Evolutionary conservation across 108 stramenopile genomes (phyloP), one percentile per base, ranked within the genome.

Genomic region (Thalassiosira profunda): DNA sequence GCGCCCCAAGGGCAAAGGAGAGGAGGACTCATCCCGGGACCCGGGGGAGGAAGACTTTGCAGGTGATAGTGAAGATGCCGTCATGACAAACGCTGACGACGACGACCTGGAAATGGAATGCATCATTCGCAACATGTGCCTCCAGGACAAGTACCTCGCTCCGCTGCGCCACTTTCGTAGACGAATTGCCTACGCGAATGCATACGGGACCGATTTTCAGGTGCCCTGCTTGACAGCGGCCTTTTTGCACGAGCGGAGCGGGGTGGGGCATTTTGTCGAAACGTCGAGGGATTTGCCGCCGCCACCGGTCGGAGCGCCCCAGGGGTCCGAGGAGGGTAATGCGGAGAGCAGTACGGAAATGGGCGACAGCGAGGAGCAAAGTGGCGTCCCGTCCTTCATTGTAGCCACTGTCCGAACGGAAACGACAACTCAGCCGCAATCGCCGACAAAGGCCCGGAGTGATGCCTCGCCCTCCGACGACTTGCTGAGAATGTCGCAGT

Each of bases 181-280:
- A 53, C 54, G 94, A 7, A 84, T 92, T 26, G 90, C 91, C 7
- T 95, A 90, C 78, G 91, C 91, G 68, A 95, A 95, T 78, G 88
- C 88, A n/a, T 95, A 86, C 44, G 74, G 83, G 20, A 95, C 94
- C 4, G 94, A 95, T 70, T 95, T 95, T 82, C 89, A 89, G 6
- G 94, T 95, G 10, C 94, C 94, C 1, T 78, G 81, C 8, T 52
- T 63, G 20, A 95, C 94, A 1, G 94, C 94, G 18, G 90, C 94
- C 8, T 95, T 95, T 71, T 71, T 95, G 63, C 64, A 74, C 25
- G 82, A 79, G 7, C 62, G 79, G 1, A 84, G 83, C 25, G 52
- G 82, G 24, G 90, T 89, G 7, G 82, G 75, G 44, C 76, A 89
- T 57, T 70, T 72, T 61, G 64, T 75, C 8, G 37, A 63, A 12